phyloP scores from a whole-genome alignment of 768 basidiomycete genomes.

The Pisolithus marmoratus region DNA sequence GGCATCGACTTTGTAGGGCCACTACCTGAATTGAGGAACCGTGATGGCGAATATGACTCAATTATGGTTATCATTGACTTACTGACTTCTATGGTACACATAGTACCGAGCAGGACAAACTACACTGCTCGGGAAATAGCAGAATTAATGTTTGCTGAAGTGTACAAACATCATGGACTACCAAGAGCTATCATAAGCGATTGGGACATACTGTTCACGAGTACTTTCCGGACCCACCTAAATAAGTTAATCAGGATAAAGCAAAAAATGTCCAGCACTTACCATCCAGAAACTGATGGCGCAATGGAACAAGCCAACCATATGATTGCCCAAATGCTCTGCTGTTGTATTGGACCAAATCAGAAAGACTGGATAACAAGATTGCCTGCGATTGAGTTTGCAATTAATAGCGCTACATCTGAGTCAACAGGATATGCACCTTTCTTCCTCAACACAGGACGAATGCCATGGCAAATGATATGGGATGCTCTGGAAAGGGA shows the following conservation, averaged over 20 bases:
- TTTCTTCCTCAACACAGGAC: too few species aligned
- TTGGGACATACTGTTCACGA: slow-evolving; percentile 37
- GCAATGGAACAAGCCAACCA: slow-evolving; percentile 30
- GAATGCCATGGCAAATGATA: too few species aligned
- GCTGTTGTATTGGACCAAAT: slow-evolving; percentile 15
- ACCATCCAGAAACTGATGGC: slow-evolving; percentile 40
- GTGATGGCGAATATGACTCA: slow-evolving; percentile 16
- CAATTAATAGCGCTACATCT: too few species aligned
- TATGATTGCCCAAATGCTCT: slow-evolving; percentile 26
- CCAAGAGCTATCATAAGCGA: slow-evolving; percentile 36
- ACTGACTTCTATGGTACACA: slow-evolving; percentile 16
- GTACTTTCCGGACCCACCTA: slow-evolving; percentile 36
- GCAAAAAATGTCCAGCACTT: slow-evolving; percentile 33
- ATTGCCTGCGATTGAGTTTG: not conserved
- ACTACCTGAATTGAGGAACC: slow-evolving; percentile 18
- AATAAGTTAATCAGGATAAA: slow-evolving; percentile 25
- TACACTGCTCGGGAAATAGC: slow-evolving; percentile 33
- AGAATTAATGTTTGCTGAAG: slow-evolving; percentile 27
- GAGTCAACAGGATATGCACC: too few species aligned
- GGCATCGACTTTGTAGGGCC: slow-evolving; percentile 37
- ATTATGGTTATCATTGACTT: slow-evolving; percentile 20
- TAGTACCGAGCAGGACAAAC: slow-evolving; percentile 11
- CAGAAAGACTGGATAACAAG: not conserved
- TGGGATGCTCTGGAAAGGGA: too few species aligned
- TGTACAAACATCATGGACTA: slow-evolving; percentile 36